A percentile compares a stretch with the other conserved stretches of the same genome.
These are phyloP conservation scores for Coemansia sp. DNA, from an alignment of 192 early-diverging fungal species.

Conservation along the genomic window DNA sequence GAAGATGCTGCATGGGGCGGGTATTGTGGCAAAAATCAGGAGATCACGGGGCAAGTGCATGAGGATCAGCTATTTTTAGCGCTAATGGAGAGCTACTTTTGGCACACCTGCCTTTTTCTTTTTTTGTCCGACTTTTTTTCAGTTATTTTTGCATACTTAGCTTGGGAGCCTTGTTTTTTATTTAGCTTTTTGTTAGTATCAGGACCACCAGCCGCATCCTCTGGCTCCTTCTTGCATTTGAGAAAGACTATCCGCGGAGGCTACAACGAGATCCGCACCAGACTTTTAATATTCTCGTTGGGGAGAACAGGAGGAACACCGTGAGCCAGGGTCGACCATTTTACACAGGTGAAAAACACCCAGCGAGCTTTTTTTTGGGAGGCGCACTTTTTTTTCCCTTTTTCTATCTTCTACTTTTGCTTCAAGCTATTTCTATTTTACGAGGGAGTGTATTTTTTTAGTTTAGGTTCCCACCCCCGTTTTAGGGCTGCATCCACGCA, in stretches of 20 bases:
- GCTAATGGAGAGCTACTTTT: background rate
- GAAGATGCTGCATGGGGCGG: background rate
- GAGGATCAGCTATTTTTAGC: constrained; percentile 7
- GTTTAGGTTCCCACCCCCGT: constrained; percentile 2
- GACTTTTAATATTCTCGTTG: background rate
- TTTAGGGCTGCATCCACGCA: constrained; percentile 3
- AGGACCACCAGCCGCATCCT: background rate
- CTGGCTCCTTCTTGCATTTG: background rate
- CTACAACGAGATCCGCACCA: background rate
- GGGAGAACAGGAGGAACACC: background rate
- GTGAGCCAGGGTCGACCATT: background rate
- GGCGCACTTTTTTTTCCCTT: constrained; percentile 12
- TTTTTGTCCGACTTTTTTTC: constrained; percentile 4
- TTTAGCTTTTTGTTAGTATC: background rate
- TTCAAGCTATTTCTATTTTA: constrained; percentile 6
- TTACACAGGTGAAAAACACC: background rate
- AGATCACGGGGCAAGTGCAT: background rate
- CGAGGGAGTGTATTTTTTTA: constrained; percentile 8
- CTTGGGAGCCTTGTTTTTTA: background rate
- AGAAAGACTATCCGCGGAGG: background rate
- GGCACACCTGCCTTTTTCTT: constrained; percentile 5
- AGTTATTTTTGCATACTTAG: constrained; percentile 4
- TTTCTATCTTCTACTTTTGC: constrained; percentile 5
- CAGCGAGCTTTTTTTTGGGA: constrained; percentile 21
- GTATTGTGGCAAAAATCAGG: background rate